Base-by-base conservation (phyloP, 202 grass and related monocot genomes). In the Setaria viridis region DNA sequence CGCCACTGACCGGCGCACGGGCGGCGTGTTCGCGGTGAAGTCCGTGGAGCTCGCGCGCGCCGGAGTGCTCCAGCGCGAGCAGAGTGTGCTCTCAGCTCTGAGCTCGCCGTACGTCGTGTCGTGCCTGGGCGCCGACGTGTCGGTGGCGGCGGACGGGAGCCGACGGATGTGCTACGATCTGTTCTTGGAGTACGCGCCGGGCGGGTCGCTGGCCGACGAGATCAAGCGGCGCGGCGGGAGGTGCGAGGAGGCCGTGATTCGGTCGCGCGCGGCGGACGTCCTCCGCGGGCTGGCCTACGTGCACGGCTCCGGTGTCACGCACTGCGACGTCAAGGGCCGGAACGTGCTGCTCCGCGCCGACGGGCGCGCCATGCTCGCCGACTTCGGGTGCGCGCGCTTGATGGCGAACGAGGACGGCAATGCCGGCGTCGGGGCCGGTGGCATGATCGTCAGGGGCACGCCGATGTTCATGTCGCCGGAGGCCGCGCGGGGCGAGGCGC, bases 391-490 rank as follows among this genome's bases (percentile, higher is more conserved):
- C 56, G 89, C 91, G 42, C 84, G 74, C 13, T 67, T 45, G 47
- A 30, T 2, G n/a, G 12, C 21, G 14, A 15, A 2, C 30, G 71
- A 20, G 0, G 49, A 8, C 9, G 17, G 72, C 45, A 65, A 77
- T 77, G 70, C 48, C 39, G 43, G 33, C 39, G 25, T 49, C 47
- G 47, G 47, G 47, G 11, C 50, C 7, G 54, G 74, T 29, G 75
- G 69, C 7, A 11, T 3, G 45, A 2, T 39, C 1, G 19, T 51
- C 25, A 53, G 70, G 29, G 94, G 94, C 46, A 97, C 92, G 2
- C 90, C 90, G 16, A 49, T 79, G 88, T 97, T 90, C 81, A 89
- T 97, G 94, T 84, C 92, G 20, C 94, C 92, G 3, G 94, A 97
- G 84, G 92, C 91, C 10, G 92, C 88, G 41, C 79, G 94, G 11